Evolutionary conservation across 2,329 filamentous ascomycete species (phyloP), one percentile per base, ranked within the genome.

Genomic region (Aspergillus ruber): DNA sequence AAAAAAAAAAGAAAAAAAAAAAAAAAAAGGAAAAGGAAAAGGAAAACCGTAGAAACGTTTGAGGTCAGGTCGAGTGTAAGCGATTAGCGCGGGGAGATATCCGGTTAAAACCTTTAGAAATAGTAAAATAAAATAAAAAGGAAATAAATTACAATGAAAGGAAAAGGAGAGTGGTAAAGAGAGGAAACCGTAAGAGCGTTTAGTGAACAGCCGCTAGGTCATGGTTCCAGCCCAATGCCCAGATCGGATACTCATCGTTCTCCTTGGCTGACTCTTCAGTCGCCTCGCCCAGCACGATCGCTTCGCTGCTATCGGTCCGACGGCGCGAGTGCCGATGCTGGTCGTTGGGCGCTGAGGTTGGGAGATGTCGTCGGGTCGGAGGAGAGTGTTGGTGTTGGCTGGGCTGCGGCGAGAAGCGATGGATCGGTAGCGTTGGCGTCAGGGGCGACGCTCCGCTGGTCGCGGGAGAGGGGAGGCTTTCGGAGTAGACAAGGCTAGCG

Each of bases 201-300:
- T 54, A 71, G 53, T 69, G 66, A 42, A 67, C 67, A 40, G 68
- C 53, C 35, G 65, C 62, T 45, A 71, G 27, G 54, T 52, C 69
- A 72, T 75, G 51, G 64, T 66, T 59, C 66, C 68, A 63, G 39
- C 67, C 58, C 48, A 66, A 53, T 41, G 67, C 58, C 70, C 70
- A 73, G 21, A 71, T 57, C 4, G 69, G 68, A 46, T 75, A 70
- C 4, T 74, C 74, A 9, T 77, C 57, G 44, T 82, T 80, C 74
- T 81, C 80, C 39, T 70, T 74, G 52, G 77, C 75, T 10, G 25
- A 29, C 15, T 21, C 36, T 25, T 75, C 74, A 3, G 73, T 70
- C 1, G 69, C 66, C 18, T 69, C 61, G 44, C 69, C 69, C 40
- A 72, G 60, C 43, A 70, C 66, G 42, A 77, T 74, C 48, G 72